Base-by-base conservation (phyloP, 1,284 basidiomycete species). In the Tylopilus orsonianus region DNA sequence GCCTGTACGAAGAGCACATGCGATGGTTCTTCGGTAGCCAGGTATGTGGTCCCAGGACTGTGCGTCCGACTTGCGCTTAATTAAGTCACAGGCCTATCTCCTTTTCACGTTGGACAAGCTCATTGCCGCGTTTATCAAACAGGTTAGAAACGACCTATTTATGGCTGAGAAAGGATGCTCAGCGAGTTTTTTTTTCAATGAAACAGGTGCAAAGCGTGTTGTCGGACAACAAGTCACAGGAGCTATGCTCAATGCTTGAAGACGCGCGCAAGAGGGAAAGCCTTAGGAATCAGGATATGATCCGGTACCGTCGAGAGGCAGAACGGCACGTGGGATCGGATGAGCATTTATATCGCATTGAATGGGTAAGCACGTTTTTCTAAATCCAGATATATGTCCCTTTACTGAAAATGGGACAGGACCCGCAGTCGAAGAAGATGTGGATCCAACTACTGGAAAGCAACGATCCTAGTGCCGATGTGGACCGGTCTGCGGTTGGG, bases 21-120 rank as follows among this genome's bases (percentile, higher is more conserved):
- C 76, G 97, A 51, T 93, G 91, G 81, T 95, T 99, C 79, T 98
- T 96, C 74, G 92, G 93, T 27, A 95, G 87, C 56, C 90, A 93
- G 77, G 94, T 93, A 59, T 72, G 84, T 38, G 27, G 35, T 35
- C 20, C 8, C 18, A 54, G 48, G 52, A 48, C 55, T 38, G 3
- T 23, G 38, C 20, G 38, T 16, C 5, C 19, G 19, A 29, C 23
- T 16, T 7, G 16, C 41, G 48, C 52, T 52, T 50, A 71, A 44
- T 49, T 30, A 41, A 35, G 49, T 61, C 50, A 72, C 58, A 90
- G 85, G 87, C 86, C 7, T 96, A 92, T 71, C 79, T 87, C 46
- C 74, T 94, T 61, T 97, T 95, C 66, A 97, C 94, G 1, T 65
- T 98, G 55, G 95, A 98, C 75, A 92, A 94, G 69, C 74, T 96